A percentile compares a stretch with the other conserved stretches of the same genome.
Conservation (phyloP, 106 monocot species). For the Posidonia australis region DNA sequence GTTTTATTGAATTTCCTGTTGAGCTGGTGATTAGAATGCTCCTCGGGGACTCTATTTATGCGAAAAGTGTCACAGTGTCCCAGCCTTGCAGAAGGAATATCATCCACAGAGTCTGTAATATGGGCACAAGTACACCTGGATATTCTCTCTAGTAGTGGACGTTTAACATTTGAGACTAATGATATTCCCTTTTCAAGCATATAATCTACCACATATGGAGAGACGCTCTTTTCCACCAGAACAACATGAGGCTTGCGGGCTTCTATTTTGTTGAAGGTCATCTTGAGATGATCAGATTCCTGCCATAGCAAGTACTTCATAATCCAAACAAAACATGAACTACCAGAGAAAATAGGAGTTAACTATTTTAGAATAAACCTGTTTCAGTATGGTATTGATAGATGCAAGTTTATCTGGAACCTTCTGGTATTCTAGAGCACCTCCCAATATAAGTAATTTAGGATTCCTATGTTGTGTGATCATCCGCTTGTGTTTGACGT, state of each 20-base stretch:
- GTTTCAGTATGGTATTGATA: conserved; percentile 54
- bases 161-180: conserved; percentile 80
- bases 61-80: conserved; percentile 73
- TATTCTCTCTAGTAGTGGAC: conserved; percentile 67
- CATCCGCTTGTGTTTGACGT: conserved; percentile 88
- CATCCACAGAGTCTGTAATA: conserved; percentile 63
- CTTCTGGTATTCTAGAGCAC: conserved; percentile 75
- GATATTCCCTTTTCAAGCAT: conserved; percentile 87
- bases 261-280: conserved; percentile 59
- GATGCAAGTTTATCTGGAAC: conserved; percentile 69
- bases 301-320: conserved; percentile 15
- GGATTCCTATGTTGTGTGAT: conserved; percentile 70
- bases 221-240: conserved; percentile 86
- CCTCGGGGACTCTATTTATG: conserved; percentile 43
- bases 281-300: conserved; percentile 62
- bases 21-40: conserved; percentile 15
- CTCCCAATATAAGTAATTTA: conserved; percentile 66
- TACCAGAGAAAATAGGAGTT: background rate
- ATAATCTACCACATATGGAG: conserved; percentile 71
- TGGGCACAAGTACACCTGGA: conserved; percentile 75
- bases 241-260: conserved; percentile 65
- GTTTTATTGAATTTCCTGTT: conserved; percentile 56
- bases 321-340: background rate
- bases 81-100: conserved; percentile 37
- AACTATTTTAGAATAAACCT: conserved; percentile 29